A percentile compares a stretch with the other conserved stretches of the same genome.
These are phyloP conservation scores for Globisporangium nunn DNA, from an alignment of 352 stramenopile genomes.

Conservation along the genomic window DNA sequence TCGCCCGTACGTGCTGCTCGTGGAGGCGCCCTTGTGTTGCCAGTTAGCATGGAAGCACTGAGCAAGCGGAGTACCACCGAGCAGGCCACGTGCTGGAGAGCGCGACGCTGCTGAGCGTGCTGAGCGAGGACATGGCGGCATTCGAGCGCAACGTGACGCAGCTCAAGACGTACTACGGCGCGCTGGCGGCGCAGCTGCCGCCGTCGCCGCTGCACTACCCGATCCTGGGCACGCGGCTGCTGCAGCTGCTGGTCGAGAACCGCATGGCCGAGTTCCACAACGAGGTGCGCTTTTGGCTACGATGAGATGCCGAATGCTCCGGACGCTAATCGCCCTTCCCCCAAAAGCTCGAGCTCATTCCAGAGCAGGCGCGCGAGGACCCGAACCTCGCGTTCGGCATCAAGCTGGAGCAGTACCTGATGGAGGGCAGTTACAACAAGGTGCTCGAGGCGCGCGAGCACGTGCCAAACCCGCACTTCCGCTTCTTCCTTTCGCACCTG, in stretches of 20 bases:
- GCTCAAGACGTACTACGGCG: slow-evolving; percentile 85
- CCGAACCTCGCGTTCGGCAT: slow-evolving; percentile 86
- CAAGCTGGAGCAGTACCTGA: slow-evolving; percentile 89
- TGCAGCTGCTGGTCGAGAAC: slow-evolving; percentile 89
- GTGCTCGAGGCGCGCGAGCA: slow-evolving; percentile 83
- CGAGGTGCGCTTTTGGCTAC: slow-evolving; percentile 28
- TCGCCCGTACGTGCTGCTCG: slow-evolving; percentile 50
- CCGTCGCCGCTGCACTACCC: slow-evolving; percentile 77
- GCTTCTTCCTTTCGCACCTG: slow-evolving; percentile 92
- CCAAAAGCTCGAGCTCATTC: slow-evolving; percentile 74
- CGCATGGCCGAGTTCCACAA: slow-evolving; percentile 92
- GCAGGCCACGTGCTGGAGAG: slow-evolving; percentile 84
- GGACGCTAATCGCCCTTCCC: no score
- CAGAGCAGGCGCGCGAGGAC: slow-evolving; percentile 72
- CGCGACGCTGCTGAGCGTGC: slow-evolving; percentile 83
- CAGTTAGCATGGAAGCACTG: no score
- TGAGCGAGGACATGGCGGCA: slow-evolving; percentile 73
- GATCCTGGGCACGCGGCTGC: slow-evolving; percentile 84
- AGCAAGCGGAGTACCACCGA: not conserved
- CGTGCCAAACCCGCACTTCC: slow-evolving; percentile 90
- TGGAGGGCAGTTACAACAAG: slow-evolving; percentile 93
- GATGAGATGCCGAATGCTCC: no score
- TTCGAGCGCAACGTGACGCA: slow-evolving; percentile 88
- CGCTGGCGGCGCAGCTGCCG: slow-evolving; percentile 27
- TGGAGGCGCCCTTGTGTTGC: not conserved